Conservation (phyloP, 1,284 basidiomycete species). For the Limonomyces culmigenus region DNA sequence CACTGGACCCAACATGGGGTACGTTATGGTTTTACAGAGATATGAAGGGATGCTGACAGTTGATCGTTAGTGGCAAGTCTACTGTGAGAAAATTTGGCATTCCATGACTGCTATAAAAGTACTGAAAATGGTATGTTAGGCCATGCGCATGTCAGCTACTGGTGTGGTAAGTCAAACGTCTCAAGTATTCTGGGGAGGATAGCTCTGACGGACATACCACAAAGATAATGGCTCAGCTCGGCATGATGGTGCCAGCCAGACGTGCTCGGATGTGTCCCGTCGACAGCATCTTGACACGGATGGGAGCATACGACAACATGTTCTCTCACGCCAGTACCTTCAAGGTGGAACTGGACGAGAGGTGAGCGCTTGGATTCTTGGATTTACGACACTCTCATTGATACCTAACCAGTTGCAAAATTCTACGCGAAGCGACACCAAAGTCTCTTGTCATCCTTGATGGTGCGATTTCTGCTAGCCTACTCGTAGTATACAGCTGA, state of each 20-base stretch:
- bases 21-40: conserved; percentile 6
- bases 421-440: conserved; percentile 80
- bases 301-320: conserved; percentile 98
- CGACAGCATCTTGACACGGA: conserved; percentile 89
- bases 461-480: no score
- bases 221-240: conserved; percentile 90
- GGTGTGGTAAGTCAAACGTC: conserved; percentile 42
- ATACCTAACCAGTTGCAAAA: conserved; percentile 52
- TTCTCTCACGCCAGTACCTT: conserved; percentile 90
- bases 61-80: conserved; percentile 55
- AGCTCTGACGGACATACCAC: no score
- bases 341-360: conserved; percentile 94
- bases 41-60: conserved; percentile 5
- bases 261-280: conserved; percentile 79
- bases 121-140: conserved; percentile 20
- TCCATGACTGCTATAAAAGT: neutral
- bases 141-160: conserved; percentile 92
- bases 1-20: conserved; percentile 92
- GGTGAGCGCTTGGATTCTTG: conserved; percentile 24
- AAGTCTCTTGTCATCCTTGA: conserved; percentile 90
- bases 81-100: conserved; percentile 30
- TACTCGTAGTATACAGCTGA: neutral
- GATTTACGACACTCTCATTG: neutral
- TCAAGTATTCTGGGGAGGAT: no score
- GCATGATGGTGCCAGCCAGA: conserved; percentile 90